Evolutionary conservation across 2,329 filamentous ascomycete species (phyloP).

Genomic region (Xylaria sp.): DNA sequence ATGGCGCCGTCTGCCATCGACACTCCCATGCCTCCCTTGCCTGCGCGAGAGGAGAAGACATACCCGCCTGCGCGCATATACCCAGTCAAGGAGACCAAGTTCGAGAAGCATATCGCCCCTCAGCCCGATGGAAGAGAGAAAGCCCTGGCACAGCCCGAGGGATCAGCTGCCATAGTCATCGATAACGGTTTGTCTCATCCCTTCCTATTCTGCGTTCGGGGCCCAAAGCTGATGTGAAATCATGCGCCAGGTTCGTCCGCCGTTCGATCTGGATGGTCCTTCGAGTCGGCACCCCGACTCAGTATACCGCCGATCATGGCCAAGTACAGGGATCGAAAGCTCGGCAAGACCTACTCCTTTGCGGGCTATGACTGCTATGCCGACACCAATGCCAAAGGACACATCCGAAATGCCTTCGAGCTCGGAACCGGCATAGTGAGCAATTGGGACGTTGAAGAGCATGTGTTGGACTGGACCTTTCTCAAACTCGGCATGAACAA

Average conservation of each 20-base stretch:
- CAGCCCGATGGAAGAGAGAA: constrained; percentile 76
- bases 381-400: constrained; percentile 90
- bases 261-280: constrained; percentile 95
- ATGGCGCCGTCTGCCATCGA: constrained; percentile 68
- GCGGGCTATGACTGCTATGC: constrained; percentile 93
- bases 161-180: constrained; percentile 86
- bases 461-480: constrained; percentile 92
- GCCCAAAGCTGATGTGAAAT: constrained; percentile 30
- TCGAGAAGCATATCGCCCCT: constrained; percentile 65
- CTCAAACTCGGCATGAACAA: constrained; percentile 90
- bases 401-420: constrained; percentile 92
- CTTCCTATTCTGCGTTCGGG: not conserved
- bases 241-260: constrained; percentile 77
- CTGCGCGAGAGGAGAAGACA: constrained; percentile 56
- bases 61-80: constrained; percentile 68
- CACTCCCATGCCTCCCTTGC: constrained; percentile 53
- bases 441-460: constrained; percentile 99
- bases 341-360: constrained; percentile 91
- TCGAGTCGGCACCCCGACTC: constrained; percentile 83
- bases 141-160: constrained; percentile 67
- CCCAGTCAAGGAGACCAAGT: constrained; percentile 70
- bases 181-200: constrained; percentile 81
- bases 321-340: constrained; percentile 93
- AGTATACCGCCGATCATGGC: constrained; percentile 90
- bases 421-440: constrained; percentile 89